Conservation (phyloP, 2,329 filamentous ascomycete genomes). For the Myrmaecium sp. region DNA sequence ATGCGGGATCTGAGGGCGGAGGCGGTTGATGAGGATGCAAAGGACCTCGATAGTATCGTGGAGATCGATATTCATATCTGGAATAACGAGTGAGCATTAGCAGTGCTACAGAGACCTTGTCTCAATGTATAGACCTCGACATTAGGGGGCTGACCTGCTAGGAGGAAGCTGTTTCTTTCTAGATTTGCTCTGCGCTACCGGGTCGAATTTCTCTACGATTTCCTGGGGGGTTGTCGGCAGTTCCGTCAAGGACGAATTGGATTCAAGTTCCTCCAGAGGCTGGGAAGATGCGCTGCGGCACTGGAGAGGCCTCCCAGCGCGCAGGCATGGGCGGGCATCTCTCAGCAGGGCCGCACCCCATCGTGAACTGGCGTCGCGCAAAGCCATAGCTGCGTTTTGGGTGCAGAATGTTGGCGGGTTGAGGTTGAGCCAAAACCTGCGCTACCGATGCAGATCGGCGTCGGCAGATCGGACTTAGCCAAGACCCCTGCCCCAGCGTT, state of each 20-base stretch:
- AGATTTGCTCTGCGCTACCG: conserved; percentile 26
- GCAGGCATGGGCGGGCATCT: conserved; percentile 11
- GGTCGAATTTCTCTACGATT: conserved; percentile 30
- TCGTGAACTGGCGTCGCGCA: conserved; percentile 19
- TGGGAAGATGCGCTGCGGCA: conserved; percentile 32
- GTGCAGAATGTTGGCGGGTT: conserved; percentile 4
- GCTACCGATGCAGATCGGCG: too few species aligned
- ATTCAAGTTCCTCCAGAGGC: conserved; percentile 28
- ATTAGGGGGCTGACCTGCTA: too few species aligned
- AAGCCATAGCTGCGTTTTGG: conserved; percentile 15
- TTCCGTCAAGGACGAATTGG: conserved; percentile 27
- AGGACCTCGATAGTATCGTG: conserved; percentile 87
- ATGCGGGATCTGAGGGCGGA: conserved; percentile 68
- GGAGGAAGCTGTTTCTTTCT: conserved; percentile 29
- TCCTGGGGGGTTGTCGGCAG: conserved; percentile 22
- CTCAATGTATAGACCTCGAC: conserved; percentile 1
- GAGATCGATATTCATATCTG: conserved; percentile 89
- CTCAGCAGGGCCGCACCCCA: conserved; percentile 12
- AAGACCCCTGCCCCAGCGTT: too few species aligned
- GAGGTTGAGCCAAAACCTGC: conserved; percentile 4
- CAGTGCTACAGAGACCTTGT: conserved; percentile 1
- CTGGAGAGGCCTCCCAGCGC: conserved; percentile 9
- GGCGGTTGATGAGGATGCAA: conserved; percentile 86
- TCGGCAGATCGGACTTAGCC: too few species aligned
- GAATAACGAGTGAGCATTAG: not conserved